Conservation (phyloP, 345 rosid genomes). For the Sisymbrium irio region DNA sequence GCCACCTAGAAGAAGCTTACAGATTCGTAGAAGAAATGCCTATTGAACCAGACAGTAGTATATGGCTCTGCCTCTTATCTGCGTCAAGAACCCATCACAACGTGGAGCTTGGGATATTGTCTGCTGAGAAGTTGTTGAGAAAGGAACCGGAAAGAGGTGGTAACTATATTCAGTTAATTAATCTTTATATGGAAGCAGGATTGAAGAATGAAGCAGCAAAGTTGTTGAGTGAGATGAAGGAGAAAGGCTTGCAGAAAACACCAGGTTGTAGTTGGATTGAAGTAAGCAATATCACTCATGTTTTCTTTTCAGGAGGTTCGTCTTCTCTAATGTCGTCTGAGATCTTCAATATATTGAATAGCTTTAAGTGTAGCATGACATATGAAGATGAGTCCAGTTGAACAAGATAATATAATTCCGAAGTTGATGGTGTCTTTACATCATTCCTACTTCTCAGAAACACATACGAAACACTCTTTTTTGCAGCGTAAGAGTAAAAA, state of each 20-base stretch:
- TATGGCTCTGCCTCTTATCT: slow-evolving; percentile 70
- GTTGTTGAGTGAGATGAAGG: slow-evolving; percentile 55
- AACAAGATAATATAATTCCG: slow-evolving; percentile 6
- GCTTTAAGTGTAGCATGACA: slow-evolving; percentile 42
- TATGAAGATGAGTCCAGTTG: slow-evolving; percentile 28
- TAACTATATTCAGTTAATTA: slow-evolving; percentile 59
- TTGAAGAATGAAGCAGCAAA: slow-evolving; percentile 57
- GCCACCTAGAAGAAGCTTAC: slow-evolving; percentile 59
- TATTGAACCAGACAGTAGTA: slow-evolving; percentile 51
- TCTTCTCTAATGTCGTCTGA: slow-evolving; percentile 43
- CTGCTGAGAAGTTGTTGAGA: slow-evolving; percentile 52
- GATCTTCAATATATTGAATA: slow-evolving; percentile 42
- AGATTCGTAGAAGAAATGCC: slow-evolving; percentile 53
- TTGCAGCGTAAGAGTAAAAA: slow-evolving; percentile 2
- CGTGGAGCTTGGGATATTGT: slow-evolving; percentile 61
- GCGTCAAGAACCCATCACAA: slow-evolving; percentile 57
- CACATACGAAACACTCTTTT: slow-evolving; percentile 17
- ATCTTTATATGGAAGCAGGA: slow-evolving; percentile 65
- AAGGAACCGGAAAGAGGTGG: slow-evolving; percentile 59
- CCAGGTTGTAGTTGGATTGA: slow-evolving; percentile 91
- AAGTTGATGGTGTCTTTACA: slow-evolving; percentile 16
- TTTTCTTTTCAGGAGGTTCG: slow-evolving; percentile 62
- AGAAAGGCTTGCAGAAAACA: slow-evolving; percentile 59
- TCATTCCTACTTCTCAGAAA: slow-evolving; percentile 24
- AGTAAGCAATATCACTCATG: slow-evolving; percentile 39